Percentiles rank a stretch among this genome's conserved stretches.
Evolutionary conservation across 768 basidiomycete genomes (phyloP).

Genomic region (Macrolepiota dolichaula): DNA sequence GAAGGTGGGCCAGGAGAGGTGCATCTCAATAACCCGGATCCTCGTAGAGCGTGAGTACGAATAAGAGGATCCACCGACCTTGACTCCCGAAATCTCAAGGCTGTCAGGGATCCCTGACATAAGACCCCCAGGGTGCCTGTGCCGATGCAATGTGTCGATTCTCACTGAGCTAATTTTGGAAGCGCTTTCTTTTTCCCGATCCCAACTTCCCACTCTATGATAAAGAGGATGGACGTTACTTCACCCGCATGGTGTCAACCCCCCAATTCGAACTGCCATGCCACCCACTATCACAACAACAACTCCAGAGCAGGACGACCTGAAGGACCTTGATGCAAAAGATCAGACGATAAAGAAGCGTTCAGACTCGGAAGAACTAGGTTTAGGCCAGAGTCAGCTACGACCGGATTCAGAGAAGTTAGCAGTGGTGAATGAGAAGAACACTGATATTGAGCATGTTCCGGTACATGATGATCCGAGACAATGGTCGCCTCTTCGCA

Average conservation of each 20-base stretch:
- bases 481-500: constrained; percentile 46
- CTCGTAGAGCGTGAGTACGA: no score
- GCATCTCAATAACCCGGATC: no score
- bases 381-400: background rate
- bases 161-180: background rate
- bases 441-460: constrained; percentile 41
- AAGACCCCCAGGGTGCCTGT: background rate
- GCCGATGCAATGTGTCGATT: background rate
- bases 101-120: no score
- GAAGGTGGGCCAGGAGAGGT: no score
- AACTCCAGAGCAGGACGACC: background rate
- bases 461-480: constrained; percentile 55
- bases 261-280: background rate
- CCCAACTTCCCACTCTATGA: background rate
- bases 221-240: background rate
- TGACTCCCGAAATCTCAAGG: no score
- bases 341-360: background rate
- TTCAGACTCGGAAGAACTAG: background rate
- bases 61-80: no score
- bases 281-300: background rate
- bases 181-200: background rate
- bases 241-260: background rate
- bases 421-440: background rate
- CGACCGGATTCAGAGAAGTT: background rate
- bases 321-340: background rate